Evolutionary conservation across 2,329 filamentous ascomycete genomes (phyloP), one percentile per base, ranked within the genome.

Genomic region (Monosporascus sp.): DNA sequence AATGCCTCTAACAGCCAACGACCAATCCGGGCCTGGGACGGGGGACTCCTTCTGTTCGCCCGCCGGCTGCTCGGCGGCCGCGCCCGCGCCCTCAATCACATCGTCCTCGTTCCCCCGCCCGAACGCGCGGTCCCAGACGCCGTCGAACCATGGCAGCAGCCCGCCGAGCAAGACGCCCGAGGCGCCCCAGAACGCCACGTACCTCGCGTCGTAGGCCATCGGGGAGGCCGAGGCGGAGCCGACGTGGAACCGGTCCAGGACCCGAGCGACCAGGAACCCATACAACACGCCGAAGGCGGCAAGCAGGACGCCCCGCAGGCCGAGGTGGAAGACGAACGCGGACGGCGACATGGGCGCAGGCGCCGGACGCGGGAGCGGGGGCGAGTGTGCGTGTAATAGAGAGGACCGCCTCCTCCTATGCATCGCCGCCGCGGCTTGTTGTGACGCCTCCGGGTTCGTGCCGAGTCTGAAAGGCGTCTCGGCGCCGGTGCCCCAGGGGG

Each of bases 221-320:
- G 72, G 67, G 36, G 71, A 66, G 69, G 76, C 69, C 19, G 76
- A 66, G 7, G 68, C 69, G 26, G 74, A 72, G 47, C 87, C 83
- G 79, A 34, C 31, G 31, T 34, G 31, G 36, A 90, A 79, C 49
- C 84, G 83, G 57, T 87, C 84, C 62, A 93, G 91, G 45, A 97
- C 75, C 66, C 90, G 86, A 20, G 87, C 86, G 40, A 97, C 87
- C 41, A 97, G 77, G 1, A 88, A 75, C 1, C 93, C 93, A 69
- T 96, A 97, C 17, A 86, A 82, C 51, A 93, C 79, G 1, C 94
- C 94, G 38, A 96, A 85, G 0, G 79, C 72, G 65, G 94, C 94
- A 9, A 97, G 78, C 3, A 94, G 73, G 1, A 77, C 69, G 2
- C 81, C 81, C 52, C 89, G 82, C 26, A 83, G 64, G 5, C 73